Conservation (phyloP, 2,329 filamentous ascomycete genomes). For the Tolypocladium tundrense region DNA sequence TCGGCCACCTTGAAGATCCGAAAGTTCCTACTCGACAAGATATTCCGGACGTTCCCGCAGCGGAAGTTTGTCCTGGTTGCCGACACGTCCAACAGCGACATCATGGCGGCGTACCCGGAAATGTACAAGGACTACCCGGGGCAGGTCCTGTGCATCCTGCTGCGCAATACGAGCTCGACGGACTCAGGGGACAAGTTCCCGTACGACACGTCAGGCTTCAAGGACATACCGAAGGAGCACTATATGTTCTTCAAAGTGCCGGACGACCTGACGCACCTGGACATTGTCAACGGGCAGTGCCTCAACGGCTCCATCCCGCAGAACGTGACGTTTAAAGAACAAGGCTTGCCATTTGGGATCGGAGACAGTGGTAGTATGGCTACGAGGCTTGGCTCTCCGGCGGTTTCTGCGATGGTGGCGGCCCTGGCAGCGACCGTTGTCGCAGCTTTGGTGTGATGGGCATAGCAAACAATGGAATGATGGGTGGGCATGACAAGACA, state of each 20-base stretch:
- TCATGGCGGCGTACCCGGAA: conserved; percentile 56
- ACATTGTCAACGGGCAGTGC: conserved; percentile 59
- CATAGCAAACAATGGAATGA: background rate
- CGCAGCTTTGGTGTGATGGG: conserved; percentile 11
- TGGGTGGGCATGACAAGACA: background rate
- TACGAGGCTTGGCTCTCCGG: conserved; percentile 9
- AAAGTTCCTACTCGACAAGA: conserved; percentile 56
- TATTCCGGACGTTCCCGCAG: conserved; percentile 65
- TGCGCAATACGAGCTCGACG: conserved; percentile 64
- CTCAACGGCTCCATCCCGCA: conserved; percentile 54
- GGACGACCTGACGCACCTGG: conserved; percentile 55
- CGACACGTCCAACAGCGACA: conserved; percentile 66
- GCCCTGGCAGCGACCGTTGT: conserved; percentile 10
- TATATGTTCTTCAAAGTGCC: conserved; percentile 76
- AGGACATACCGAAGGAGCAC: conserved; percentile 50
- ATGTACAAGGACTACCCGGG: conserved; percentile 56
- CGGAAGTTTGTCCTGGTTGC: conserved; percentile 68
- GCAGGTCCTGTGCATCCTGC: conserved; percentile 67
- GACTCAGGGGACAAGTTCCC: conserved; percentile 59
- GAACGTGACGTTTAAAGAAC: conserved; percentile 61
- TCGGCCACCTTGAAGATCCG: conserved; percentile 63
- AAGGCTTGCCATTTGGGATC: conserved; percentile 44
- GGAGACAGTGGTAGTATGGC: conserved; percentile 22
- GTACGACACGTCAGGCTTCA: conserved; percentile 64
- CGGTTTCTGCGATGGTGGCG: conserved; percentile 8